Evolutionary conservation across 2,329 filamentous ascomycete species (phyloP).

Genomic region (Aureobasidium mangrovei): DNA sequence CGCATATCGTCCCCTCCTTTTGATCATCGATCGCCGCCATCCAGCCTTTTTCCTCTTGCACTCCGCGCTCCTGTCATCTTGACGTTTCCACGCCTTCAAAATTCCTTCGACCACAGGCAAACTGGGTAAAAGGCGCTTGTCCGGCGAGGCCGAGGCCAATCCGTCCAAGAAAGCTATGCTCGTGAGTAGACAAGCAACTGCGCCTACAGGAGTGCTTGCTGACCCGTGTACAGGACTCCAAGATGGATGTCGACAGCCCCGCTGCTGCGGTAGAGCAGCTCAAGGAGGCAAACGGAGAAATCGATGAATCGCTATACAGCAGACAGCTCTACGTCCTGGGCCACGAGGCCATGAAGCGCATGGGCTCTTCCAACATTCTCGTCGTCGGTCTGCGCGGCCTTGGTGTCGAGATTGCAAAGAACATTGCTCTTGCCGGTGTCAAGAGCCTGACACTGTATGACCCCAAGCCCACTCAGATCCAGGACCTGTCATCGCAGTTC

Average conservation of each 20-base stretch:
- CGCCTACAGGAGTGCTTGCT: neutral
- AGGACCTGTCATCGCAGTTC: slow-evolving; percentile 94
- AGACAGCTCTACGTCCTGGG: slow-evolving; percentile 64
- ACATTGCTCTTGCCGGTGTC: slow-evolving; percentile 93
- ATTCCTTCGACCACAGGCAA: slow-evolving; percentile 24
- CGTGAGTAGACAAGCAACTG: slow-evolving; percentile 26
- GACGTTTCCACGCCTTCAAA: slow-evolving; percentile 8
- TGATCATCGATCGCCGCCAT: neutral
- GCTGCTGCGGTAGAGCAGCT: slow-evolving; percentile 51
- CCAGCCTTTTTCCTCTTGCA: neutral
- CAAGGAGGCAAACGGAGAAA: slow-evolving; percentile 51
- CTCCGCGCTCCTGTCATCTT: neutral
- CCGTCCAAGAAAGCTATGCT: slow-evolving; percentile 47
- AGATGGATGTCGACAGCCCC: slow-evolving; percentile 55
- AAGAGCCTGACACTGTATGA: slow-evolving; percentile 95
- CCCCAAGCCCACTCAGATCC: slow-evolving; percentile 70
- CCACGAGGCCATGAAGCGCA: slow-evolving; percentile 91
- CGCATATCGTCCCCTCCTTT: neutral
- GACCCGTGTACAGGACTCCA: slow-evolving; percentile 36
- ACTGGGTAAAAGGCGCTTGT: slow-evolving; percentile 46
- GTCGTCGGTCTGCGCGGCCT: slow-evolving; percentile 86
- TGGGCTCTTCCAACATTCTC: slow-evolving; percentile 91
- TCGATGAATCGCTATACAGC: slow-evolving; percentile 60
- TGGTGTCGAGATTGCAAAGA: slow-evolving; percentile 97
- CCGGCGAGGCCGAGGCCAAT: slow-evolving; percentile 36